phyloP scores from a whole-genome alignment of 2,329 filamentous ascomycete species.

The Eurotiales sp. region DNA sequence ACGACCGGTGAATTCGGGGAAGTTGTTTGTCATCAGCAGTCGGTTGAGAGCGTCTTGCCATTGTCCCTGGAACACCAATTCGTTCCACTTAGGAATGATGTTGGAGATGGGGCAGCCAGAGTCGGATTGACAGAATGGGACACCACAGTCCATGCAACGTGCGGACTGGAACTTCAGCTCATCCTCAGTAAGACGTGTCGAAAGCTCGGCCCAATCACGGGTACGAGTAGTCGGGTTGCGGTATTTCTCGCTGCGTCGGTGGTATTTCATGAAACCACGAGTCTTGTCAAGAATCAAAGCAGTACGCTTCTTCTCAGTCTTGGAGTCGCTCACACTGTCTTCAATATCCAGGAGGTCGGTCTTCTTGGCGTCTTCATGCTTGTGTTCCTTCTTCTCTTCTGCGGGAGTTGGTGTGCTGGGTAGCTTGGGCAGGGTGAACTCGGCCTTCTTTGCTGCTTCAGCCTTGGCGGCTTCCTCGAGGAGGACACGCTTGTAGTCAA shows the following conservation, averaged over 20 bases:
- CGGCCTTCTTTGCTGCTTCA: constrained; percentile 76
- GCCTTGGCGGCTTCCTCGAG: constrained; percentile 81
- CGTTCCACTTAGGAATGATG: constrained; percentile 97
- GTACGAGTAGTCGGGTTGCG: constrained; percentile 76
- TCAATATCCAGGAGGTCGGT: constrained; percentile 79
- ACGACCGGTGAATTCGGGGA: constrained; percentile 95
- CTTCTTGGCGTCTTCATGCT: constrained; percentile 64
- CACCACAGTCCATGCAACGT: constrained; percentile 98
- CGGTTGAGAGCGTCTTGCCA: constrained; percentile 92
- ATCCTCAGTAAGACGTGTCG: constrained; percentile 80
- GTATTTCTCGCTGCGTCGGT: constrained; percentile 89
- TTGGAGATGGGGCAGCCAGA: constrained; percentile 94
- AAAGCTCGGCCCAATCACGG: constrained; percentile 92
- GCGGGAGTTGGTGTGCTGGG: constrained; percentile 35
- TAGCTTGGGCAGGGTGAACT: constrained; percentile 75
- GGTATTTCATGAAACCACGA: constrained; percentile 95
- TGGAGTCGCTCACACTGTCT: constrained; percentile 79
- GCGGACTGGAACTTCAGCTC: constrained; percentile 96
- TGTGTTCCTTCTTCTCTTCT: constrained; percentile 52
- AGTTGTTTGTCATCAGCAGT: constrained; percentile 95
- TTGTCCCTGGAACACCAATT: constrained; percentile 62
- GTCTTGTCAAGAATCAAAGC: constrained; percentile 97
- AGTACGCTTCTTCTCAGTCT: constrained; percentile 83
- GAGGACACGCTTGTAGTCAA: constrained; percentile 93
- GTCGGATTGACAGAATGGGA: constrained; percentile 96